A percentile compares a stretch with the other conserved stretches of the same genome.
Evolutionary conservation across 1,284 basidiomycete species (phyloP).

Genomic region (Cystobasidium pallidum): DNA sequence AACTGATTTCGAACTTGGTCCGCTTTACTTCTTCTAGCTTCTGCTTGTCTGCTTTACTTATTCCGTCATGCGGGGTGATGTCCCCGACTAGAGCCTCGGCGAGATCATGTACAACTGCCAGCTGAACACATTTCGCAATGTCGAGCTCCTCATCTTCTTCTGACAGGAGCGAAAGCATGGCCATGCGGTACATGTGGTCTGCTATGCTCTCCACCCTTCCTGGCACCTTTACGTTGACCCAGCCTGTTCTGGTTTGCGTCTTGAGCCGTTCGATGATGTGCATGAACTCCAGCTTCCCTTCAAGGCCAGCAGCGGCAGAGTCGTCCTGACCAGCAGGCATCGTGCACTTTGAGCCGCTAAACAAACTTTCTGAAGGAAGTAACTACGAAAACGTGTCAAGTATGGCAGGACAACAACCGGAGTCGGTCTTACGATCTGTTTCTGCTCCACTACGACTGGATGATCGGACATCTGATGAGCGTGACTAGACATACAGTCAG

Average conservation of each 20-base stretch:
- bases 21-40: constrained; percentile 67
- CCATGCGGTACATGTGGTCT: constrained; percentile 98
- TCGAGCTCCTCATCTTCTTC: constrained; percentile 71
- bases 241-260: constrained; percentile 90
- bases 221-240: constrained; percentile 76
- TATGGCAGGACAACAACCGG: not conserved
- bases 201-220: constrained; percentile 69
- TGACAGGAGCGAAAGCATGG: constrained; percentile 76
- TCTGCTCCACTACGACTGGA: constrained; percentile 8
- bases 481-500: not conserved
- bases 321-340: constrained; percentile 6
- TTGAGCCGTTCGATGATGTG: constrained; percentile 85
- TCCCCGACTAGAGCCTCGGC: constrained; percentile 97
- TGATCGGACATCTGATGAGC: not conserved
- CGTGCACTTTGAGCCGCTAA: too few species aligned
- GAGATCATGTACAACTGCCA: constrained; percentile 90
- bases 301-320: constrained; percentile 50
- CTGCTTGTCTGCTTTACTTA: constrained; percentile 78
- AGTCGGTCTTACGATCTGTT: not conserved
- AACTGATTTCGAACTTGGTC: too few species aligned
- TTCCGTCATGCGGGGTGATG: constrained; percentile 85
- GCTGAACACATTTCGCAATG: constrained; percentile 80
- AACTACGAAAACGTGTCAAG: not conserved
- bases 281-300: constrained; percentile 77
- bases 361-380: too few species aligned